phyloP scores from a whole-genome alignment of 2,329 filamentous ascomycete species.

The Ciborinia camelliae region DNA sequence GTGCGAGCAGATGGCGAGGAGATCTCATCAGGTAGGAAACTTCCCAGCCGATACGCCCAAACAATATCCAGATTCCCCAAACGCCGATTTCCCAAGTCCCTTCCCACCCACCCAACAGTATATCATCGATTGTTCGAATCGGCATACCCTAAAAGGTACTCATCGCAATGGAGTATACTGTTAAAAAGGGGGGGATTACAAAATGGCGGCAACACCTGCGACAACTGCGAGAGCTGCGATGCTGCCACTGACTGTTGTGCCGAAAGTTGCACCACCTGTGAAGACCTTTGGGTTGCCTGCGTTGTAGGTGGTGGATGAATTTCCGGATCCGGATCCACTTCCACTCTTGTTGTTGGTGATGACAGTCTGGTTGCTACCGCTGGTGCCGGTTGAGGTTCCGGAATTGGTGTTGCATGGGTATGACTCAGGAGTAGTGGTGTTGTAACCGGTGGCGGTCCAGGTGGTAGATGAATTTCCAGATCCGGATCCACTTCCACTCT shows the following conservation, averaged over 20 bases:
- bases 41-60: neutral
- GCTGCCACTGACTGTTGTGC: no score
- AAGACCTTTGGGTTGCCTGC: neutral
- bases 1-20: no score
- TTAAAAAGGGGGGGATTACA: neutral
- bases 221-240: slow-evolving; percentile 3
- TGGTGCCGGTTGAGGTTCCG: neutral
- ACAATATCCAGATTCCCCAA: neutral
- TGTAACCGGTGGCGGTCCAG: no score
- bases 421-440: no score
- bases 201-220: neutral
- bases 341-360: neutral
- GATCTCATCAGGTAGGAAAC: neutral
- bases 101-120: no score
- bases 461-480: neutral
- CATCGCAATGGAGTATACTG: neutral
- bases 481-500: neutral
- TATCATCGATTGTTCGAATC: neutral
- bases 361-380: no score
- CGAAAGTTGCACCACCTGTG: neutral
- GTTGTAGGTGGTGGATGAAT: neutral
- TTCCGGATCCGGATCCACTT: neutral
- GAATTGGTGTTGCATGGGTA: no score
- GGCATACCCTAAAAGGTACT: neutral
- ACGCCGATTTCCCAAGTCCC: neutral